Base-by-base conservation (phyloP, 371 early-diverging fungal species). In the Capillidium rhysosporum region DNA sequence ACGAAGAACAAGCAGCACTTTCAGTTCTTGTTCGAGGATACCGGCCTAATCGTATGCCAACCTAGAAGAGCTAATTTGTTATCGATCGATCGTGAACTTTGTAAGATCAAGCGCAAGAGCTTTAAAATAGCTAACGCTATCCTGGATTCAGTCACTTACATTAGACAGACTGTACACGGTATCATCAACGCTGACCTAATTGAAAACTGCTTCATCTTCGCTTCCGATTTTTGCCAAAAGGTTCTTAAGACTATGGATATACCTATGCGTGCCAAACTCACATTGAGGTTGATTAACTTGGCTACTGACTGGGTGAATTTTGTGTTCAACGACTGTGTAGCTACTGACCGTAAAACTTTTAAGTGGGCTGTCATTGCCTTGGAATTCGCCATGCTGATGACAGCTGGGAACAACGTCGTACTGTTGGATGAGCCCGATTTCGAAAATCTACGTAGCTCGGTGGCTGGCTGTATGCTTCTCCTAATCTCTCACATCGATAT, bases 291-390 rank as follows among this genome's bases (percentile, higher is more conserved):
- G 20, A 67, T 80, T 8, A 73, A 76, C 4, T 66, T 90, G 16
- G 73, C 86, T 1, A 82, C 84, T 40, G 84, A 84, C 44, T 90
- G 91, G 91, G 81, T 86, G 44, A 79, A 77, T 52, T 90, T 90
- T 56, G 70, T 69, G 24, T 31, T n/a, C n/a, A 52, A 31, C 26
- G 84, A 84, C 53, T 87, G 85, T 60, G 72, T 74, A 43, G 80
- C 80, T 0, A 74, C 75, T 16, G 84, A 85, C 48, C 68, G 79
- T 23, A 84, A 80, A 60, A 91, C 89, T 0, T 85, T 87, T 67
- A 75, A 85, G 23, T 91, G 91, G 91, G 83, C 84, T 2, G 81
- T 91, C 40, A 68, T 77, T 46, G 89, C 89, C 0, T 71, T 91
- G 0, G 85, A 88, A 60, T 84, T 85, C 61, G 81, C 84, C 1